Evolutionary conservation across 2,329 filamentous ascomycete genomes (phyloP).

Genomic region (Hypocreales sp.): DNA sequence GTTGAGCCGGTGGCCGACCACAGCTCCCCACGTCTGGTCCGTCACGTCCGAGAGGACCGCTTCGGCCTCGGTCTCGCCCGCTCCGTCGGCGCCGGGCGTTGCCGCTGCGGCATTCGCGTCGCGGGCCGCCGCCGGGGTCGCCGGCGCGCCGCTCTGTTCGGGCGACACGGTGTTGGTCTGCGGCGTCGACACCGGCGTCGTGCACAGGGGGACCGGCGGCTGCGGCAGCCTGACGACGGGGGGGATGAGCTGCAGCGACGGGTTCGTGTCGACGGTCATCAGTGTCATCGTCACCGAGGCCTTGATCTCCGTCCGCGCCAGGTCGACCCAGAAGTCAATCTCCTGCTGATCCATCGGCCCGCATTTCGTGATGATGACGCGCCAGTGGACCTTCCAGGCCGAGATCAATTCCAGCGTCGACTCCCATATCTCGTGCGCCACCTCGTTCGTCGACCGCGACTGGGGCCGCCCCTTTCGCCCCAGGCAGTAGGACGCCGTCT

Average conservation of each 20-base stretch:
- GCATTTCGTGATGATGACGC: conserved; percentile 58
- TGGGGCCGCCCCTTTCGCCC: conserved; percentile 38
- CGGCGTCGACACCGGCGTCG: conserved; percentile 55
- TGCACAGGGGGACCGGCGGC: conserved; percentile 29
- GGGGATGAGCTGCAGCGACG: conserved; percentile 47
- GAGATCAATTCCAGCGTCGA: conserved; percentile 61
- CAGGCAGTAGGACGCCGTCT: conserved; percentile 59
- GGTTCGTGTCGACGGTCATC: conserved; percentile 48
- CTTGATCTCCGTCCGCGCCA: conserved; percentile 35
- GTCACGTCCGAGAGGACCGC: conserved; percentile 55
- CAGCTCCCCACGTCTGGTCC: conserved; percentile 62
- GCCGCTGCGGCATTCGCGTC: conserved; percentile 22
- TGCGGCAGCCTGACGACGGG: conserved; percentile 32
- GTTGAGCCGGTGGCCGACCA: conserved; percentile 51
- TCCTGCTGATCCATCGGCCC: conserved; percentile 54
- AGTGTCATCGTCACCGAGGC: conserved; percentile 40
- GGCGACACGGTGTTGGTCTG: conserved; percentile 44
- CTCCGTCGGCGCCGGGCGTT: conserved; percentile 27
- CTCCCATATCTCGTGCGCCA: conserved; percentile 65
- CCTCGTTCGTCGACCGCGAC: conserved; percentile 39
- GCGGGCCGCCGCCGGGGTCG: conserved; percentile 25
- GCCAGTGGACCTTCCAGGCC: conserved; percentile 58
- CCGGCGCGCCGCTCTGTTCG: conserved; percentile 37
- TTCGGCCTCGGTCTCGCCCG: conserved; percentile 32
- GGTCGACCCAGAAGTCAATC: conserved; percentile 39